Base-by-base conservation (phyloP, 768 basidiomycete genomes). In the Rhizopogon salebrosus region DNA sequence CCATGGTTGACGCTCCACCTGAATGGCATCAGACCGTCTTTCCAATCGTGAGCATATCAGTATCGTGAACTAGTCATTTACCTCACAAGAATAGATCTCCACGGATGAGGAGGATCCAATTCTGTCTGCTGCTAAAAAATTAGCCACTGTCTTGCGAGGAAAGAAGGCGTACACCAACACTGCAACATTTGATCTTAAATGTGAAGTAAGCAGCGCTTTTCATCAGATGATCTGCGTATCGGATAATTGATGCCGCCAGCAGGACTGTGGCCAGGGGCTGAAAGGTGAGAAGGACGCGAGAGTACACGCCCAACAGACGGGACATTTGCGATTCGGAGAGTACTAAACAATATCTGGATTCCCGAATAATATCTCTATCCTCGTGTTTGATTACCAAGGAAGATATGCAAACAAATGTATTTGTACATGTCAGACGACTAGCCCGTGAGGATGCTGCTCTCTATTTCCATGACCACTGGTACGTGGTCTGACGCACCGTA, bases 281-380 rank as follows among this genome's bases (percentile, higher is more conserved):
- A 95, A 87, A 60, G 95, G 95, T 31, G 95, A 98, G 74, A 98
- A 94, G 62, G 94, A 85, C 55, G 95, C 95, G 1, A 81, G 90
- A 34, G 79, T 80, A 42, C 95, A 98, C 65, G 95, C 95, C 4
- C 80, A 80, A 61, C 75, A 83, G 68, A 97, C 93, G 1, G 92
- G 95, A 0, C 95, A 97, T 69, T 78, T 80, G 18, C 75, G 76
- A 38, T 95, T 95, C 59, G 91, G 90, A 56, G 92, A 92, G 64
- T 93, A 85, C 64, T 89, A 57, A 68, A 20, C n/a, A 72, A 52
- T 6, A 35, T 8, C 20, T 22, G 22, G 45, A 23, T 20, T 7
- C n/a, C n/a, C n/a, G n/a, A n/a, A n/a, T 3, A 8, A 16, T 46
- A 46, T 7, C 20, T 10, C 7, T 29, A 34, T 22, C 45, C 20